phyloP scores from a whole-genome alignment of 2,329 filamentous ascomycete species.

The Verticillium tricorpus region DNA sequence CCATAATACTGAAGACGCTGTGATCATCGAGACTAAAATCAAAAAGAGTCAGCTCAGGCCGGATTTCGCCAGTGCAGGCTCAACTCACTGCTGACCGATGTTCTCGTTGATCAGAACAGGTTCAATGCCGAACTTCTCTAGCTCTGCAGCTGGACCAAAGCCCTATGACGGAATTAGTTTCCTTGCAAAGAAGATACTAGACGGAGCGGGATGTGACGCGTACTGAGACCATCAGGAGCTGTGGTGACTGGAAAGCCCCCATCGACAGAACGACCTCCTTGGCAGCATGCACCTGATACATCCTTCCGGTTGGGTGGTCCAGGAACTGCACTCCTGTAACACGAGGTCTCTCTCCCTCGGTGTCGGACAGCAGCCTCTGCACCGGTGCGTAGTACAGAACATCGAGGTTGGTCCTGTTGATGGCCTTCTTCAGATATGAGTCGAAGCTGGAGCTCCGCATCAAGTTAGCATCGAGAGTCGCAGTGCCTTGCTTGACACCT shows the following conservation, averaged over 20 bases:
- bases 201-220: background rate
- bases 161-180: constrained; percentile 2
- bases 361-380: constrained; percentile 13
- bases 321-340: constrained; percentile 19
- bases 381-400: constrained; percentile 19
- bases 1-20: constrained; percentile 22
- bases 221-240: constrained; percentile 14
- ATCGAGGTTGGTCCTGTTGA: constrained; percentile 16
- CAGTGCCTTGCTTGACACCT: constrained; percentile 22
- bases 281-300: constrained; percentile 11
- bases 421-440: constrained; percentile 16
- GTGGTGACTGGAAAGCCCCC: constrained; percentile 13
- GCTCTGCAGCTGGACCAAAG: constrained; percentile 12
- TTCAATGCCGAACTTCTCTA: constrained; percentile 16
- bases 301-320: constrained; percentile 16
- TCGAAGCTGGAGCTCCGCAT: constrained; percentile 21
- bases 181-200: background rate
- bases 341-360: constrained; percentile 12
- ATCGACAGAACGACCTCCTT: constrained; percentile 12
- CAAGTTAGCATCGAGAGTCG: constrained; percentile 16
- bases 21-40: constrained; percentile 18
- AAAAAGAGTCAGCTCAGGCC: background rate
- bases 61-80: background rate
- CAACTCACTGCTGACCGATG: constrained; percentile 17
- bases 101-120: constrained; percentile 18